These are phyloP conservation scores for Agapanthus africanus DNA, from an alignment of 106 monocot genomes.

Conservation along the genomic window DNA sequence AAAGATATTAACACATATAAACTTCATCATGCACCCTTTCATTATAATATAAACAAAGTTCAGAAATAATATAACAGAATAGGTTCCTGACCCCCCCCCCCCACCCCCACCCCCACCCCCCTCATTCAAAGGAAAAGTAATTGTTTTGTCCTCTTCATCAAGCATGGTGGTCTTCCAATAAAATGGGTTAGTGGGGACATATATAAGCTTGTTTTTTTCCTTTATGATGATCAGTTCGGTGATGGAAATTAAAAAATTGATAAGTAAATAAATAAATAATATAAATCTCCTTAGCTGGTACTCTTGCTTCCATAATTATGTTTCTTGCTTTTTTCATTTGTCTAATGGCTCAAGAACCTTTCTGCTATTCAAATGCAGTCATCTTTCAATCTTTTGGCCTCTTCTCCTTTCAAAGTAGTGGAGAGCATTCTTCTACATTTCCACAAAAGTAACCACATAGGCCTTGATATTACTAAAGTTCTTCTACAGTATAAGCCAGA, in stretches of 20 bases:
- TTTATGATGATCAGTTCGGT: not conserved
- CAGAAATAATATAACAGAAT: not conserved
- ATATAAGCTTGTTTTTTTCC: not conserved
- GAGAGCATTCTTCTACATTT: not conserved
- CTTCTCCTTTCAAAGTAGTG: conserved; percentile 2
- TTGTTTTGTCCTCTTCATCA: not conserved
- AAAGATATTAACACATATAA: too few relatives aligned
- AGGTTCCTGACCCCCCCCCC: too few relatives aligned
- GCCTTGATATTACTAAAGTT: not conserved
- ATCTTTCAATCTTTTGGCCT: conserved; percentile 1
- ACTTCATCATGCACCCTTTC: too few relatives aligned
- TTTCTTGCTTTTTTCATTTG: not conserved
- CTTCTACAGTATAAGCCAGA: not conserved
- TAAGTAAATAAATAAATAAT: too few relatives aligned
- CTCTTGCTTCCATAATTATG: too few relatives aligned
- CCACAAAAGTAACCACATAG: not conserved
- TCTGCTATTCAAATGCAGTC: not conserved
- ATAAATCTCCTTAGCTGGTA: not conserved
- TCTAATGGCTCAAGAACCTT: not conserved
- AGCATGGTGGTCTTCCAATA: not conserved
- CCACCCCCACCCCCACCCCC: too few relatives aligned
- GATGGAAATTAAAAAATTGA: not conserved
- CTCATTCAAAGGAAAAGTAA: not conserved
- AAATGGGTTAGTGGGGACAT: not conserved
- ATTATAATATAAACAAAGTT: not conserved